Base-by-base conservation (phyloP, 2,329 filamentous ascomycete genomes). In the Elsinoe necatrix region DNA sequence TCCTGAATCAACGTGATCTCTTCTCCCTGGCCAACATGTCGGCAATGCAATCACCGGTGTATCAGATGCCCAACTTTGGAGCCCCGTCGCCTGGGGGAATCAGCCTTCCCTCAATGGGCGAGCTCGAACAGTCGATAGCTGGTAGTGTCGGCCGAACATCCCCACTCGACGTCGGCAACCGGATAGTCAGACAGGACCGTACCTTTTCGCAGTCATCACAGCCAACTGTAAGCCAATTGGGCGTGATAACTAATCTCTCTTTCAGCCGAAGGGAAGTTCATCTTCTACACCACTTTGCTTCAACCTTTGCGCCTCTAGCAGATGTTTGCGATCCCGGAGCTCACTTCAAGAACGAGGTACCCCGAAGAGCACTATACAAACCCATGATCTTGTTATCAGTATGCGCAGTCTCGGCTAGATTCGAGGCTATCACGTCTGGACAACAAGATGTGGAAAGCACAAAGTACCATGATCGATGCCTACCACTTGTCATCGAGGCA, bases 231-330 rank as follows among this genome's bases (percentile, higher is more conserved):
- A 37, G 23, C 43, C 11, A 37, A 20, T 20, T 34, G 18, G 37
- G 34, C 39, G n/a, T 45, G 35, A 27, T 47, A 60, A 34, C 59
- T 25, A 21, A 25, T 41, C 41, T 61, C 57, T 3, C 61, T 58
- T 16, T 60, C 61, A 27, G 58, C 2, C 60, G 59, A 16, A 43
- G 63, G 34, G 60, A 65, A 55, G 58, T 60, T 8, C 55, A 59
- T 21, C 52, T 62, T 2, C 51, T 63, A 1, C 61, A 61, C 34
- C 67, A 68, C 27, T 71, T 66, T 54, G 63, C 68, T 14, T 65
- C 69, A 41, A 66, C 69, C 12, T 65, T 71, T 55, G 69, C 66
- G 2, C 61, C 66, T 5, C 69, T 68, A 67, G 65, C 69, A 14
- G 68, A 71, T 58, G 67, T 68, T 9, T 68, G 67, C 4, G 69